Evolutionary conservation across 441 rosid genomes (phyloP), one percentile per base, ranked within the genome.

Genomic region (Eruca vesicaria): DNA sequence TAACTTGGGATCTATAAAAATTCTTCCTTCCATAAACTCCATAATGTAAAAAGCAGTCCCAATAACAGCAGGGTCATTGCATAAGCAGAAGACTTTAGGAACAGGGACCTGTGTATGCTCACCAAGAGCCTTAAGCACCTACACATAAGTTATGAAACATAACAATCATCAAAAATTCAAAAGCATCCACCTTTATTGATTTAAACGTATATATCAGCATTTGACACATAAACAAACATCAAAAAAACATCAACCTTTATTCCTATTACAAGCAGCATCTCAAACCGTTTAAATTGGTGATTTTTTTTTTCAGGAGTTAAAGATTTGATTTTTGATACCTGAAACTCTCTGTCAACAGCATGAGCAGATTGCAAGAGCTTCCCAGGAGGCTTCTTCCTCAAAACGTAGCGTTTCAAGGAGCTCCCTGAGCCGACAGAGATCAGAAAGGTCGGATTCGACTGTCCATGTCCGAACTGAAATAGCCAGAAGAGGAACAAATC

Each of bases 311-410:
- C 5, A 11, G 32, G 61, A 68, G 66, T 2, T 45, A 1, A 53
- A 35, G 35, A 70, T 20, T 48, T 28, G 66, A 57, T 58, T 55
- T 28, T 55, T 28, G 36, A n/a, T 14, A 93, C 98, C 93, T 86
- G 89, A 82, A 82, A 95, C 78, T 95, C 99, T 43, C 97, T 80
- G 7, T 95, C 99, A 5, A 95, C 97, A 23, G 97, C 96, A 71
- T 95, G 98, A 81, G 97, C 98, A 77, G 97, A 95, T 68, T 79
- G 79, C 20, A 95, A 90, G 78, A 91, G 82, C 79, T 82, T 82
- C 66, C 98, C 97, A 14, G 95, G 86, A 57, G 98, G 99, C 76
- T 87, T 91, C 93, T 89, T 95, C 87, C 99, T 87, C 88, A 94
- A 66, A 74, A 94, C 99, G 78, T 92, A 94, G 6, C 91, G 90